phyloP scores from a whole-genome alignment of 495 filamentous ascomycete species.

The Podospora fimiseda region DNA sequence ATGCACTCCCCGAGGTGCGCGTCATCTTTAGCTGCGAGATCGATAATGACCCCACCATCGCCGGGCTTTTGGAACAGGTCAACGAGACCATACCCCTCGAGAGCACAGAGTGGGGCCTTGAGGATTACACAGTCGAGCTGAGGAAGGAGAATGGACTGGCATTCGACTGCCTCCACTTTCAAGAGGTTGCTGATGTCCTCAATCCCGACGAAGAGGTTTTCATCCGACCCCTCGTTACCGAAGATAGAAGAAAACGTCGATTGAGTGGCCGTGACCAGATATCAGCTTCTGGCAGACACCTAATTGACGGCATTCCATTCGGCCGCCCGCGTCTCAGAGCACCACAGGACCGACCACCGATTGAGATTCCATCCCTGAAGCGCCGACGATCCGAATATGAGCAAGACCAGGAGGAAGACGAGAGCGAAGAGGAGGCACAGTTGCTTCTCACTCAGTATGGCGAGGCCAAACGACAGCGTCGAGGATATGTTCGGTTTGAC shows the following conservation, averaged over 20 bases:
- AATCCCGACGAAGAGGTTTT: constrained; percentile 80
- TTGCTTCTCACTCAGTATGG: constrained; percentile 34
- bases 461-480: constrained; percentile 27
- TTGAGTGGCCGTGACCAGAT: constrained; percentile 82
- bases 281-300: constrained; percentile 66
- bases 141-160: constrained; percentile 45
- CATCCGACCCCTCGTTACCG: constrained; percentile 71
- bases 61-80: constrained; percentile 75
- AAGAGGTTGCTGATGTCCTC: constrained; percentile 60
- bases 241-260: constrained; percentile 67
- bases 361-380: constrained; percentile 74
- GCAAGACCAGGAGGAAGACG: constrained; percentile 24
- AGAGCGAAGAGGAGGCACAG: constrained; percentile 22
- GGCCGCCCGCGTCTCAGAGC: constrained; percentile 63
- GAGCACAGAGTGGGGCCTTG: constrained; percentile 75
- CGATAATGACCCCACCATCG: constrained; percentile 58
- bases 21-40: constrained; percentile 65
- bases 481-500: constrained; percentile 16
- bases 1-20: constrained; percentile 67
- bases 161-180: constrained; percentile 89
- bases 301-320: constrained; percentile 86
- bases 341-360: constrained; percentile 54
- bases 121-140: constrained; percentile 88
- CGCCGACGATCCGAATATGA: constrained; percentile 51
- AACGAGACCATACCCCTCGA: constrained; percentile 82